Evolutionary conservation across 2,329 filamentous ascomycete genomes (phyloP), one percentile per base, ranked within the genome.

Genomic region (Colletotrichum lentis): DNA sequence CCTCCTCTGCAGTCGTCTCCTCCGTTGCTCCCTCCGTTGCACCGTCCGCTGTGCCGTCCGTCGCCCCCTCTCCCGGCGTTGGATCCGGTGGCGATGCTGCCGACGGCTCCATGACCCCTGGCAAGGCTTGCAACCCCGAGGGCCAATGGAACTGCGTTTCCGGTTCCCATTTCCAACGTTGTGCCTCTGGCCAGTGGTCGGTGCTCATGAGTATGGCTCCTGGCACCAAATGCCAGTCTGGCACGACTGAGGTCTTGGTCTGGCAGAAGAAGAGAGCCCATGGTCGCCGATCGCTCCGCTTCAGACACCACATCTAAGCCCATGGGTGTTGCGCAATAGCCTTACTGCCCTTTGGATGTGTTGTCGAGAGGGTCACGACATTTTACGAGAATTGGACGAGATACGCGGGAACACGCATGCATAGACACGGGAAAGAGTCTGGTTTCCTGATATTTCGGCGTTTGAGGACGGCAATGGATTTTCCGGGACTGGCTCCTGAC

Each of bases 131-230:
- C 78, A 76, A 74, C 41, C 66, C 77, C 4, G 86, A 90, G 72
- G 88, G 88, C 22, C 72, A 76, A 18, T 90, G 85, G 85, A 85
- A 86, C 77, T 90, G 88, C 74, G 77, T 88, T 31, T 80, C 77
- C 20, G 86, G 86, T 57, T 77, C 76, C 27, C 80, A 82, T 57
- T 90, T 88, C 81, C 87, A 90, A 77, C 86, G 86, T 64, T 90
- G 88, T 72, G 87, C 86, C n/a, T 84, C 81, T 16, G 87, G 87
- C 6, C 72, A 76, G 62, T 90, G 88, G 88, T 82, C 84, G 20
- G 73, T 72, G 6, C 69, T 80, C 46, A 80, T 84, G 67, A 72
- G 77, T 43, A 82, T 89, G 81, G 83, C 87, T 1, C 71, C 79
- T 1, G 88, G 88, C 44, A 88, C 85, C 16, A 77, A 77, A 35